Evolutionary conservation across 306 rosid species (phyloP), one percentile per base, ranked within the genome.

Genomic region (Citrullus colocynthis): DNA sequence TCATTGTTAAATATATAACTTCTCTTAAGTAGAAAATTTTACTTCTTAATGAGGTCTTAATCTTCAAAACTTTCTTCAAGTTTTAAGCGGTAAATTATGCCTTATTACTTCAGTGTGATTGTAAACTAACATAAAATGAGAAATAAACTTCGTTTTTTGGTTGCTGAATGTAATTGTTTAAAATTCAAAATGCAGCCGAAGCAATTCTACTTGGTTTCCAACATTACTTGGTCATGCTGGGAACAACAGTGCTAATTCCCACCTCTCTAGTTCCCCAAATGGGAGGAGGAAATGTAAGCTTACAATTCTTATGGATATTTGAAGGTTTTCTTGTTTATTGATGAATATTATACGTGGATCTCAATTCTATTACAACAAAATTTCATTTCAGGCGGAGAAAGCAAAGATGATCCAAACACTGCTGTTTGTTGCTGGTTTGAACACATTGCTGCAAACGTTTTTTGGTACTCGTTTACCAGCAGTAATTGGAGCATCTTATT

Each of bases 191-290:
- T 85, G 89, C 83, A 94, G 98, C 97, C 51, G 98, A 94, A 87
- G 98, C 98, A 18, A 94, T 94, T 63, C 85, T 94, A 63, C 97
- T 94, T 80, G 98, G 97, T 65, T 94, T 94, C 88, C 98, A 94
- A 83, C 98, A 94, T 84, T 94, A 94, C 86, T 82, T 94, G 82
- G 98, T 94, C 86, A 94, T 94, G 98, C 95, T 94, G 62, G 98
- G 98, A 37, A 94, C 98, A 67, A 87, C 97, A 18, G 98, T 94
- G 78, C 86, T 94, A 67, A 94, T 94, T 76, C 98, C 98, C 3
- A 83, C 93, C 81, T 88, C 85, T 87, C 88, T 94, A 13, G 97
- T 91, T 82, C 96, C 98, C 24, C 98, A 91, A 56, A 94, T 94
- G 97, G 98, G 96, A 85, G 98, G 97, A 81, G 98, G 98, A 85